Evolutionary conservation across 805 yeast species (phyloP), one percentile per base, ranked within the genome.

Genomic region (Danielia oregonensis): DNA sequence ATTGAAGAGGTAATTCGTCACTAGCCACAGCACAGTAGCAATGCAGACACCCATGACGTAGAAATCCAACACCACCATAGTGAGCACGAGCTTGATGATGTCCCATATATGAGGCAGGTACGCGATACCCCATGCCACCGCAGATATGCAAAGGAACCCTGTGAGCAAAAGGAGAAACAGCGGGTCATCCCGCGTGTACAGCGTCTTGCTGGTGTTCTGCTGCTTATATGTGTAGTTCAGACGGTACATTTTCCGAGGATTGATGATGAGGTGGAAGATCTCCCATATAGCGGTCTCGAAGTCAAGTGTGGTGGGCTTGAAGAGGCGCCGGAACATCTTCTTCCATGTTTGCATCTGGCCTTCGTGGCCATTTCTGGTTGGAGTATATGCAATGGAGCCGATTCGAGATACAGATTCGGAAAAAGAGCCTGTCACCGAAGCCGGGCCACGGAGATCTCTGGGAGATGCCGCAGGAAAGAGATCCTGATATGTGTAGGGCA

Each of bases 201-300:
- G 76, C 48, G 81, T 76, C 51, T 78, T 80, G 14, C 58, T 58
- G 26, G 43, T 46, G 18, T 52, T 49, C 37, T 84, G 91, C 49
- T 79, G 83, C 46, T 86, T 88, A 53, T 85, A 86, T 42, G 60
- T 63, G 54, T 85, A 86, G 39, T 86, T 74, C 14, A 88, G 76
- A 43, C 85, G 73, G 64, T 84, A 88, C 51, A 88, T 94, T 42
- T 85, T 79, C 49, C 81, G 76, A 2, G 97, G 97, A 26, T 80
- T 75, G 17, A 78, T 65, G 11, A 88, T 65, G 36, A 88, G 63
- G 51, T 86, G 75, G 41, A 82, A 65, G 59, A 88, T 81, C 56
- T 89, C 97, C 96, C 96, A 89, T 40, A 79, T 71, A 10, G 96
- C 96, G 1, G 95, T 85, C 57, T 89, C 97, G 51, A 88, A 85